Evolutionary conservation across 345 rosid species (phyloP), one percentile per base, ranked within the genome.

Genomic region (Diplotaxis tenuifolia): DNA sequence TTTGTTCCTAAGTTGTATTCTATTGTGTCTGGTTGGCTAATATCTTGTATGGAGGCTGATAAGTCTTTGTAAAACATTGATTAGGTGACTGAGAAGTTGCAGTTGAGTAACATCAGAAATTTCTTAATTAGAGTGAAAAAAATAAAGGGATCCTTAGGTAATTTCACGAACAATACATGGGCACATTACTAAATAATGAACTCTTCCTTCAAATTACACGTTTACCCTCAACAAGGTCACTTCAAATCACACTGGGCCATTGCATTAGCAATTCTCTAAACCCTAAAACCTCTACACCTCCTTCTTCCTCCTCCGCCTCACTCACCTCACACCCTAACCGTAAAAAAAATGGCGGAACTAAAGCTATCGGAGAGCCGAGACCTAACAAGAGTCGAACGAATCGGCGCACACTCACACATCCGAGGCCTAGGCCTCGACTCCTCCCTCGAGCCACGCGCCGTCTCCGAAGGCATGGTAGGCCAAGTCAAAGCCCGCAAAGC

Each of bases 401-500:
- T 89, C 14, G 98, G 98, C 9, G 96, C 97, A 14, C 98, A 94
- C 82, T 94, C 98, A 14, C 98, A 92, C 82, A 92, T 94, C 78
- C 86, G 96, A 6, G 97, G 97, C 5, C 84, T 94, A 0, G 98
- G 98, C 62, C 93, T 94, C 11, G 97, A 94, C 82, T 87, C 97
- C 4, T 70, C 88, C 19, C 84, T 94, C 6, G 98, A 94, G 80
- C 82, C 98, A 9, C 97, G 97, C 12, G 89, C 71, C 19, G 93
- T 91, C 58, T 87, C 98, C 1, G 96, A 92, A 58, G 97, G 97
- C 25, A 89, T 92, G 97, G 96, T 89, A 0, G 97, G 97, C 36
- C 96, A 92, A 65, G 78, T 83, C 14, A 64, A 83, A 4, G 96
- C 98, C 4, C 87, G 98, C 5, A 94, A 92, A 64, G 98, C 91